phyloP scores from a whole-genome alignment of 129 eudicot species.

The Saposhnikovia divaricata region DNA sequence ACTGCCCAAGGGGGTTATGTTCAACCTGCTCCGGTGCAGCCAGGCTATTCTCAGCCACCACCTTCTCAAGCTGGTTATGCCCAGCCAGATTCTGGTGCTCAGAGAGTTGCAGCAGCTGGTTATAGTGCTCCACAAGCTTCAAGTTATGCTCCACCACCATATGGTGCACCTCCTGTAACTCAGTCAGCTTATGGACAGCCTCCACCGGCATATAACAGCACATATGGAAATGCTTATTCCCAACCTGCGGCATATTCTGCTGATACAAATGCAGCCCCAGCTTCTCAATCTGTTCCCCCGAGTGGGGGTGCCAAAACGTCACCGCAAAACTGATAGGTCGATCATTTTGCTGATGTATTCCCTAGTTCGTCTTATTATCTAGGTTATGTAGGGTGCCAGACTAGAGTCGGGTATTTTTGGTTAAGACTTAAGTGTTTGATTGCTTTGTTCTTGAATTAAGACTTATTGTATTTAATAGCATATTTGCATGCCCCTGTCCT shows the following conservation, averaged over 20 bases:
- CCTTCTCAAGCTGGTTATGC: constrained; percentile 43
- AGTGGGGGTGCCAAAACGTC: constrained; percentile 55
- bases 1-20: constrained; percentile 67
- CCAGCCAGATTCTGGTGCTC: constrained; percentile 45
- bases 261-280: constrained; percentile 35
- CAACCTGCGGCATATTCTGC: constrained; percentile 66
- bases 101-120: constrained; percentile 31
- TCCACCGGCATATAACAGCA: constrained; percentile 29
- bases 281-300: constrained; percentile 49
- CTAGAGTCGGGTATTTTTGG: background rate
- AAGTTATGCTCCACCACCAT: constrained; percentile 53
- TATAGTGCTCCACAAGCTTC: constrained; percentile 35
- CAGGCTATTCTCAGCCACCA: constrained; percentile 31
- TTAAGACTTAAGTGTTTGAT: background rate
- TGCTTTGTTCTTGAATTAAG: background rate
- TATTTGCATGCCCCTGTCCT: background rate
- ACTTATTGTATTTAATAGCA: background rate
- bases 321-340: constrained; percentile 39
- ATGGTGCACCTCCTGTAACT: constrained; percentile 19
- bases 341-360: background rate
- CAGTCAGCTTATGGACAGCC: constrained; percentile 68
- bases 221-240: constrained; percentile 63
- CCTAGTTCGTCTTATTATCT: background rate
- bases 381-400: background rate
- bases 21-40: constrained; percentile 30